These are phyloP conservation scores for Baudoinia panamericana DNA, from an alignment of 495 filamentous ascomycete species.

Conservation along the genomic window DNA sequence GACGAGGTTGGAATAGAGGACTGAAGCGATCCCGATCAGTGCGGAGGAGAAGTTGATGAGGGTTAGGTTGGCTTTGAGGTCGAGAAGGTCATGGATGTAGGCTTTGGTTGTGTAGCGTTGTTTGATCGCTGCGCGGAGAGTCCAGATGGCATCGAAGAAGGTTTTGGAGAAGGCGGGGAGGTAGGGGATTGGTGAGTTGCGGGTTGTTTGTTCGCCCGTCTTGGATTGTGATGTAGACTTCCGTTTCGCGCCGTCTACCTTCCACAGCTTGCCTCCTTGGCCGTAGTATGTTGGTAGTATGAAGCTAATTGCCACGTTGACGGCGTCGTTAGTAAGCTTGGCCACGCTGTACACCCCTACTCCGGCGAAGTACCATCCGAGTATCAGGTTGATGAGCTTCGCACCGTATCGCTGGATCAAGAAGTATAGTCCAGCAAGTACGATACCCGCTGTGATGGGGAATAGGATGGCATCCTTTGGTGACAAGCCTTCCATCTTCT, in stretches of 20 bases:
- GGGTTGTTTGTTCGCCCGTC: background rate
- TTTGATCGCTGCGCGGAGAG: constrained; percentile 33
- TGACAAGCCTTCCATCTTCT: constrained; percentile 60
- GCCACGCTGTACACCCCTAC: constrained; percentile 65
- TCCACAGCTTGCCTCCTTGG: constrained; percentile 33
- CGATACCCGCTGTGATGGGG: constrained; percentile 62
- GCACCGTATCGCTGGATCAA: constrained; percentile 80
- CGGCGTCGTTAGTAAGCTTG: constrained; percentile 51
- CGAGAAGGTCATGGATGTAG: constrained; percentile 34
- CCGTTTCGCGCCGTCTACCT: constrained; percentile 20
- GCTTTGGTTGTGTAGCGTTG: constrained; percentile 37
- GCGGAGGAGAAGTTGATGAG: constrained; percentile 47
- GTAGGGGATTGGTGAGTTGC: constrained; percentile 41
- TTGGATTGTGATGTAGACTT: constrained; percentile 17
- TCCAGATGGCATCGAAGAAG: constrained; percentile 35
- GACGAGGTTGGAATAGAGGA: constrained; percentile 57
- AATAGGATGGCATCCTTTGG: constrained; percentile 79
- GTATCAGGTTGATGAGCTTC: constrained; percentile 63
- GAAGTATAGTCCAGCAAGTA: constrained; percentile 68
- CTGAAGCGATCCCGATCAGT: constrained; percentile 42
- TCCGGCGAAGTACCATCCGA: constrained; percentile 72
- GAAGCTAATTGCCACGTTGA: constrained; percentile 52
- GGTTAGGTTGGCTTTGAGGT: constrained; percentile 36
- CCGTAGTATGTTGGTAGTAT: constrained; percentile 57
- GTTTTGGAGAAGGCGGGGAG: constrained; percentile 31